Conservation (phyloP, 129 eudicot genomes). For the Escallonia herrerae region DNA sequence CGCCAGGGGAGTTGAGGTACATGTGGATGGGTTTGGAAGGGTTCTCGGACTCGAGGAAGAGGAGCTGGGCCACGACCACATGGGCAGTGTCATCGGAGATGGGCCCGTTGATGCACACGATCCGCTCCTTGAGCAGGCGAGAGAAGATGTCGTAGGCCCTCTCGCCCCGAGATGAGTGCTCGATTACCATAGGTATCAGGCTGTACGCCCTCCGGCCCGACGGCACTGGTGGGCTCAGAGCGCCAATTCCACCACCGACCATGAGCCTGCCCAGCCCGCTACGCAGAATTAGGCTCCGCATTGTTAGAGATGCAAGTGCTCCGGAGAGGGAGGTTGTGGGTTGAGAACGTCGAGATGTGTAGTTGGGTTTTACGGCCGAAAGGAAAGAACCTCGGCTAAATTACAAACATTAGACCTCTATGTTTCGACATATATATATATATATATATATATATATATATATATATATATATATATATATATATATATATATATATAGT, state of each 20-base stretch:
- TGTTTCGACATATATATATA: too few species aligned
- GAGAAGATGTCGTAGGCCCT: slow-evolving; percentile 97
- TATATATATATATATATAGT: too few species aligned
- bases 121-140: slow-evolving; percentile 72
- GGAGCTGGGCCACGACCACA: slow-evolving; percentile 93
- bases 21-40: slow-evolving; percentile 86
- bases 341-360: too few species aligned
- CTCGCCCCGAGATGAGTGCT: slow-evolving; percentile 88
- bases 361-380: too few species aligned
- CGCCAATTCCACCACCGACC: neutral
- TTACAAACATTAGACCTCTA: too few species aligned
- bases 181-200: slow-evolving; percentile 87
- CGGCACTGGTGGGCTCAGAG: neutral
- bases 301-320: neutral
- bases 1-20: slow-evolving; percentile 94
- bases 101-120: slow-evolving; percentile 84
- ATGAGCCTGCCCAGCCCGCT: neutral
- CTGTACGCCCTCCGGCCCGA: slow-evolving; percentile 39
- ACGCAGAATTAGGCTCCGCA: slow-evolving; percentile 6
- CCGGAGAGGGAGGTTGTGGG: too few species aligned
- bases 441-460: too few species aligned
- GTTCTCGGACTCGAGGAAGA: slow-evolving; percentile 88
- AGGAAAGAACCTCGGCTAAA: too few species aligned
- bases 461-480: too few species aligned
- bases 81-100: slow-evolving; percentile 78